Conservation (phyloP, 306 rosid genomes). For the Pyrus communis region DNA sequence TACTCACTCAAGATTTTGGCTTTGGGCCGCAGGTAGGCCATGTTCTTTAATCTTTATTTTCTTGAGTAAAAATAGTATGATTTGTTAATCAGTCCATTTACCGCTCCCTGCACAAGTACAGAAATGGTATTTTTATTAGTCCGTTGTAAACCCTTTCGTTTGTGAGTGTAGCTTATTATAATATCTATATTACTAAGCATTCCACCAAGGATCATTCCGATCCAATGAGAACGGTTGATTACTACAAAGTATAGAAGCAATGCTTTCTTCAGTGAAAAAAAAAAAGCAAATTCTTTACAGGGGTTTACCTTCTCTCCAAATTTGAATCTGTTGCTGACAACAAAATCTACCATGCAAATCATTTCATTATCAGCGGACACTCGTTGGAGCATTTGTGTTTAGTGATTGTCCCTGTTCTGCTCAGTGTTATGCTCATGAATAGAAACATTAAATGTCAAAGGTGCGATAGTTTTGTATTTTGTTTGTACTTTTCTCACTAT, state of each 20-base stretch:
- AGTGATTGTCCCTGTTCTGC: conserved; percentile 40
- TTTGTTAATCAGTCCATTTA: neutral
- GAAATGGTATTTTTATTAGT: neutral
- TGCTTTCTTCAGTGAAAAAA: neutral
- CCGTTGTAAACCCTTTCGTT: neutral
- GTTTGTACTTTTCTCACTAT: neutral
- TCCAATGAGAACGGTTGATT: neutral
- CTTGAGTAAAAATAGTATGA: neutral
- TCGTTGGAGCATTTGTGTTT: conserved; percentile 55
- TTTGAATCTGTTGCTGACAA: conserved; percentile 49
- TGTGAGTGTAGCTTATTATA: neutral
- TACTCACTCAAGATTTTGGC: conserved; percentile 59
- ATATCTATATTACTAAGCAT: neutral
- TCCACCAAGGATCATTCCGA: neutral
- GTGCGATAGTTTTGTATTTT: conserved; percentile 6
- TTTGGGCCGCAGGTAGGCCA: conserved; percentile 43
- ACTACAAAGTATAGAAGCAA: neutral
- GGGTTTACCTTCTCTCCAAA: conserved; percentile 54
- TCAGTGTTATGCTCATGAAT: conserved; percentile 51
- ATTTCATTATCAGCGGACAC: conserved; percentile 50
- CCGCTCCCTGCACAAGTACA: neutral
- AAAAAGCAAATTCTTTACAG: conserved; percentile 21
- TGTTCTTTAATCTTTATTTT: neutral
- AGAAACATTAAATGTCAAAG: conserved; percentile 39
- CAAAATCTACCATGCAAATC: conserved; percentile 41